Percentiles rank a stretch among this genome's conserved stretches.
Evolutionary conservation across 2,329 filamentous ascomycete genomes (phyloP).

Genomic region (Chaetomiaceae sp.): DNA sequence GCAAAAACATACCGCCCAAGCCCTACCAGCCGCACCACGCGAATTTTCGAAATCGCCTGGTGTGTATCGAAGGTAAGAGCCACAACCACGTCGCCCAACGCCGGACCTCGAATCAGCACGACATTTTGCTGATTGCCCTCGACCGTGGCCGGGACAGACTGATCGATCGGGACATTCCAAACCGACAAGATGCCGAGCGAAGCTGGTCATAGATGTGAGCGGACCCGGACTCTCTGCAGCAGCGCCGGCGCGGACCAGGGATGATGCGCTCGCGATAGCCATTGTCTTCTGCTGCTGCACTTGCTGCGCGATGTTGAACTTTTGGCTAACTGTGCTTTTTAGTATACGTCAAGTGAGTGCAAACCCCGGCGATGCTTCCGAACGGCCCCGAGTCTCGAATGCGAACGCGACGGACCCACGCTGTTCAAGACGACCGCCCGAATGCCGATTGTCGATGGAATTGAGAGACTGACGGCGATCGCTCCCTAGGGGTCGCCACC

Average conservation of each 20-base stretch:
- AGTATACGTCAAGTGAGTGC: conserved; percentile 89
- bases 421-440: conserved; percentile 7
- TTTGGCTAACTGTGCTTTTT: conserved; percentile 40
- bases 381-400: conserved; percentile 12
- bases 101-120: conserved; percentile 29
- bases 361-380: conserved; percentile 19
- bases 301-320: conserved; percentile 8
- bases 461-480: conserved; percentile 26
- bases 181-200: conserved; percentile 75
- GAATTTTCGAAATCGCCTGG: conserved; percentile 29
- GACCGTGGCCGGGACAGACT: conserved; percentile 32
- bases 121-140: conserved; percentile 29
- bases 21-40: conserved; percentile 29
- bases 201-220: conserved; percentile 86
- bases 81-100: conserved; percentile 30
- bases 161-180: conserved; percentile 32
- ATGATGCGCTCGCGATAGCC: conserved; percentile 15
- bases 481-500: conserved; percentile 79
- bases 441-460: conserved; percentile 13
- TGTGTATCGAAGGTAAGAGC: conserved; percentile 26
- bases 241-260: conserved; percentile 10
- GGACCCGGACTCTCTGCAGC: conserved; percentile 21
- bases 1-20: conserved; percentile 22
- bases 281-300: conserved; percentile 8
- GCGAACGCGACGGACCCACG: conserved; percentile 21